Base-by-base conservation (phyloP, 2,329 filamentous ascomycete genomes). In the Cladobotryum mycophilum region DNA sequence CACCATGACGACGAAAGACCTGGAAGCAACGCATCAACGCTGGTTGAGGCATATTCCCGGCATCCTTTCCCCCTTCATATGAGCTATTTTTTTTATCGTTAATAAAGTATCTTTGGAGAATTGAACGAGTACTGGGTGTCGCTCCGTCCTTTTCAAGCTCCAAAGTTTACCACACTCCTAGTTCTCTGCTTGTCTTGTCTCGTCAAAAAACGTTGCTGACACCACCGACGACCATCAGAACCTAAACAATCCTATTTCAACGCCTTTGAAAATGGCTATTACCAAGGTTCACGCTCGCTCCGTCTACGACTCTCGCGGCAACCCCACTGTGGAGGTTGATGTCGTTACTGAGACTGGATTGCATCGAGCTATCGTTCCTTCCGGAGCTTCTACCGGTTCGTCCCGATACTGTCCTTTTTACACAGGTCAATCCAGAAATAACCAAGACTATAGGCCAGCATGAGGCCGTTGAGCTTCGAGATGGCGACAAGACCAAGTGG, bases 281-380 rank as follows among this genome's bases (percentile, higher is more conserved):
- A 84, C 84, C 73, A 92, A 91, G 81, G 82, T 93, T 70, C 87
- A 91, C 82, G 88, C 88, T 69, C 88, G 93, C 70, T 91, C 86
- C 68, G 90, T 99, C 79, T 99, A 92, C 84, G 93, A 99, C 83
- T 97, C 93, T 73, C 92, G 93, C 70, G 83, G 83, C 71, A 99
- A 99, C 85, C 93, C 93, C 67, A 99, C 93, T 70, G 92, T 96
- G 68, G 92, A 97, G 82, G 92, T 97, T 67, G 92, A 96, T 72
- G 84, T 96, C 64, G 87, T 95, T 76, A 96, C 91, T 64, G 89
- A 95, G 79, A 95, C 88, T 65, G 92, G 92, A 68, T 85, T 97
- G 58, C 91, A 96, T 84, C 90, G 92, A 69, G 91, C 92, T 71
- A 96, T 96, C 70, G 92, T 97, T 58, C 92, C 92, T 66, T 96